Evolutionary conservation across 257 asterid genomes (phyloP).

Genomic region (Leonotis leonurus): DNA sequence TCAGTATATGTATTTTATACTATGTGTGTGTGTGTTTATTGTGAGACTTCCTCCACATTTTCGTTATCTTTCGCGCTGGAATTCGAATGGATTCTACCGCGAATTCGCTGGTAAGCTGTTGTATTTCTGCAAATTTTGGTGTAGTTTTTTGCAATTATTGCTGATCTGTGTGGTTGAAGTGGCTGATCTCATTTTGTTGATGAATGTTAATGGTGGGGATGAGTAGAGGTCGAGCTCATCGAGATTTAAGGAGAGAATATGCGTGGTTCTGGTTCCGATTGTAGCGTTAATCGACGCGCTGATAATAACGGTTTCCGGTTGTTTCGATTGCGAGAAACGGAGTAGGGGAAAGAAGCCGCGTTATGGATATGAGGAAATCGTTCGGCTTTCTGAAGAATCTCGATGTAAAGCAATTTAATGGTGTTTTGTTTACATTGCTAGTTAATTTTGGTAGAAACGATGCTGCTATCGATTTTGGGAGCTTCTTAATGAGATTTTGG

Average conservation of each 20-base stretch:
- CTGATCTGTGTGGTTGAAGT: background rate
- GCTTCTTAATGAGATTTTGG: background rate
- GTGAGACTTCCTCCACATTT: background rate
- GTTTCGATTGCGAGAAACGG: conserved; percentile 32
- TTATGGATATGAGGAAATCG: conserved; percentile 28
- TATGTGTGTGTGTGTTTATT: no score
- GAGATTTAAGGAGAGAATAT: conserved; percentile 46
- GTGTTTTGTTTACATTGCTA: background rate
- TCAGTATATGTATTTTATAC: no score
- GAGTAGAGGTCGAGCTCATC: conserved; percentile 41
- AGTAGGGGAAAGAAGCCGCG: conserved; percentile 15
- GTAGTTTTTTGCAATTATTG: background rate
- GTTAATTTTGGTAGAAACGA: background rate
- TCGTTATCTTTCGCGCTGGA: background rate
- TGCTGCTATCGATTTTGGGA: background rate
- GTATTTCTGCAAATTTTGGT: background rate
- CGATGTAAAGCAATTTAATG: conserved; percentile 32
- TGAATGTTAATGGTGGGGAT: conserved; percentile 4
- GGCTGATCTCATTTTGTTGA: background rate
- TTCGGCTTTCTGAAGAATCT: conserved; percentile 55
- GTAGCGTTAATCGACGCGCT: conserved; percentile 43
- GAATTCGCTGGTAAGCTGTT: conserved; percentile 14
- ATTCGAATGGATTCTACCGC: conserved; percentile 29
- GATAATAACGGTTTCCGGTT: conserved; percentile 38
- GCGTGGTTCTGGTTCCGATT: conserved; percentile 46